Base-by-base conservation (phyloP, 2,329 filamentous ascomycete species). In the Juglanconis oblonga region DNA sequence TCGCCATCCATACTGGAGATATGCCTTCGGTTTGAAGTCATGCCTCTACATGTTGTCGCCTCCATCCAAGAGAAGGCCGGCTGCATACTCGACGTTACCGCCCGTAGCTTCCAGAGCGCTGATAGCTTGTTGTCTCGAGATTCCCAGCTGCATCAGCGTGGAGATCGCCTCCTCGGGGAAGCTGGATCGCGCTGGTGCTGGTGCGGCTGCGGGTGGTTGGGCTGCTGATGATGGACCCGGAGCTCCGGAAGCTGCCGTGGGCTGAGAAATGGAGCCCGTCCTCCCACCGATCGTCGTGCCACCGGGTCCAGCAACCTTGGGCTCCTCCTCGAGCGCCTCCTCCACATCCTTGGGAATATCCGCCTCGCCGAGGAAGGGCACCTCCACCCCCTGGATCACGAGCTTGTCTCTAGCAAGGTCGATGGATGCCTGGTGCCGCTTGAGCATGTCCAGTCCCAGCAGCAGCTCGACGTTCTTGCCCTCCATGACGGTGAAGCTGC, bases 401-500 rank as follows among this genome's bases (percentile, higher is more conserved):
- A 99, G 84, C 64, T 88, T 90, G 69, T 95, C 92, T 69, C 88
- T 89, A 64, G 87, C 84, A 11, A 99, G 82, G 72, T 99, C 95
- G 69, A 99, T 94, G 67, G 84, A 90, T 40, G 94, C 95, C 75
- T 97, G 94, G 75, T 98, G 93, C 44, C 95, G 87, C 77, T 96
- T 97, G 63, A 99, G 82, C 91, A 99, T 99, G 74, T 99, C 95
- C 47, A 99, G 79, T 3, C 95, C 95, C 11, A 99, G 85, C 2
- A 99, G 83, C 17, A 99, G 81, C 72, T 98, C 95, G 31, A 99
- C 95, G 55, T 92, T 87, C 76, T 98, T 99, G 65, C 95, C 95
- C 77, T 99, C 95, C 95, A 99, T 99, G 70, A 99, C 95, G 3
- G 95, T 99, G 74, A 99, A 99, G 62, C 92, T 95, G 77, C 93